Evolutionary conservation across 1,139 yeast genomes (phyloP), one percentile per base, ranked within the genome.

Genomic region (Blastobotrys capitulatus): DNA sequence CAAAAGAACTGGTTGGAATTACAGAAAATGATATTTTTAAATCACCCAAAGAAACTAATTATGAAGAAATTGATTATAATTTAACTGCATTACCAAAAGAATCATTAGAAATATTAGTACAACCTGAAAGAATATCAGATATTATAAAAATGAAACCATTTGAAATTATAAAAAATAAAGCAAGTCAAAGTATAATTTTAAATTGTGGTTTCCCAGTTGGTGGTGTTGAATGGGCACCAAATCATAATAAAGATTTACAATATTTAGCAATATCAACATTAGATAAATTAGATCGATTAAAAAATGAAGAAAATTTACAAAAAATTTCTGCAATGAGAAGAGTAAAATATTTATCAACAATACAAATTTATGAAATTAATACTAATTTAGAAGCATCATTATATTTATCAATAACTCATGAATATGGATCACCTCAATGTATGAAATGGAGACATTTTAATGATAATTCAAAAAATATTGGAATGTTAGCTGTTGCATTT

Each of bases 221-320:
- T 15, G 54, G 62, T 25, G 50, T 61, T 46, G 47, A 56, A 22
- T 55, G 63, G 60, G 67, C 70, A 0, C 65, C 72, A 1, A 63
- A 64, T 9, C 57, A 61, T 45, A 2, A 4, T 3, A 52, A 63
- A 2, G 56, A 57, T 2, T 44, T 48, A 5, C 77, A 77, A 49
- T 75, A 72, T 54, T 61, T 83, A 48, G 87, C 86, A 0, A 76
- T 81, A 0, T 69, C 83, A 0, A 64, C 80, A 62, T 79, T 20
- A 70, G 83, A 44, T 77, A 76, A 50, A 62, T 82, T 5, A 79
- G 79, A 74, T 63, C 70, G 55, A 65, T 56, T 60, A 32, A 35
- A 44, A 8, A 36, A 41, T 18, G 52, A 50, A 6, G 26, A 53
- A 2, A 52, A 59, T 8, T 35, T 46, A 9, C 44, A 51, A 6